Conservation (phyloP, 2,329 filamentous ascomycete species). For the Botrytis hyacinthi region DNA sequence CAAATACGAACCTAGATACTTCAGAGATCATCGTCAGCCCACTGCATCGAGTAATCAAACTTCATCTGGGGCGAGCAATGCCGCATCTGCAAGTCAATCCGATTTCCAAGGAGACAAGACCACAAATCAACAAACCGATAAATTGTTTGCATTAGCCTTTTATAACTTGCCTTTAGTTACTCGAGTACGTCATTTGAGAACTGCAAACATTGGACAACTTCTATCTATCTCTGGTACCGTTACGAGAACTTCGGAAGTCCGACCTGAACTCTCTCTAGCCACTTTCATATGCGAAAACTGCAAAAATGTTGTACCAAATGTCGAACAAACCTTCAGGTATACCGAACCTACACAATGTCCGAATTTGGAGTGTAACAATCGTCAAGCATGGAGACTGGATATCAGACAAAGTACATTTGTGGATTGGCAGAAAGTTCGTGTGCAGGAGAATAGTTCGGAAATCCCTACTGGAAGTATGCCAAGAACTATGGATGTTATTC, state of each 20-base stretch:
- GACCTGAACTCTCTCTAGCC: conserved; percentile 86
- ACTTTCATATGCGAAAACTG: conserved; percentile 92
- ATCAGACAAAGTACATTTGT: conserved; percentile 97
- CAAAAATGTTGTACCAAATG: conserved; percentile 78
- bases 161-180: conserved; percentile 63
- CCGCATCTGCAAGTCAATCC: conserved; percentile 60
- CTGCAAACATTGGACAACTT: conserved; percentile 85
- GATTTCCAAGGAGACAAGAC: conserved; percentile 69
- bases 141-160: conserved; percentile 78
- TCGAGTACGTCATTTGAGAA: conserved; percentile 57
- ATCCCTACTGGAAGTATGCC: conserved; percentile 99
- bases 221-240: conserved; percentile 96
- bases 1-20: conserved; percentile 92
- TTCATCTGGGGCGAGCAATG: conserved; percentile 63
- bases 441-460: conserved; percentile 97
- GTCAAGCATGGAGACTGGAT: conserved; percentile 91
- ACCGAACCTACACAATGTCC: conserved; percentile 96
- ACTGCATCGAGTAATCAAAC: conserved; percentile 71
- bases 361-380: conserved; percentile 82
- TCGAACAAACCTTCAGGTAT: conserved; percentile 97
- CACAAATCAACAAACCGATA: conserved; percentile 92
- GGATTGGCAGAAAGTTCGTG: conserved; percentile 98
- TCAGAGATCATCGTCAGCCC: conserved; percentile 85
- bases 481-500: conserved; percentile 92
- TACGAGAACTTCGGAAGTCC: conserved; percentile 93